A percentile compares a stretch with the other conserved stretches of the same genome.
Evolutionary conservation across 805 yeast species (phyloP).

Genomic region (Starmerella sp.): DNA sequence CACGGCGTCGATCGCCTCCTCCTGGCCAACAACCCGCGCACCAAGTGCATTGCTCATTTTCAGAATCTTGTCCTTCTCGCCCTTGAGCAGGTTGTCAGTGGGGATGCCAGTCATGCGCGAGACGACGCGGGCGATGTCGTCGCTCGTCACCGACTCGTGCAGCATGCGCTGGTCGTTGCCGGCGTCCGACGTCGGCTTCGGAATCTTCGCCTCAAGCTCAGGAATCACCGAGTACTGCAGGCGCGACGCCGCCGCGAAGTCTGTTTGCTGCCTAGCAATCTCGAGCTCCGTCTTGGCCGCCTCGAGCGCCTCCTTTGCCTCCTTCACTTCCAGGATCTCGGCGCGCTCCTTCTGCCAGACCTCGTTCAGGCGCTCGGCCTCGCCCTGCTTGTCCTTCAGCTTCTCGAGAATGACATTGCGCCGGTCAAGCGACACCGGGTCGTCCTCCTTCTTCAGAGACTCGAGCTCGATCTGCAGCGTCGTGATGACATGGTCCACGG

Average conservation of each 20-base stretch:
- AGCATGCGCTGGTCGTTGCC: constrained; percentile 33
- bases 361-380: constrained; percentile 58
- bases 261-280: constrained; percentile 69
- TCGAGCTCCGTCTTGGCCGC: constrained; percentile 75
- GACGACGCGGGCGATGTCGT: constrained; percentile 85
- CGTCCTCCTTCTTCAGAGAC: constrained; percentile 86
- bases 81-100: constrained; percentile 76
- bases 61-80: constrained; percentile 82
- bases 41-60: constrained; percentile 75
- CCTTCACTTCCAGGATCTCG: constrained; percentile 66
- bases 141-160: constrained; percentile 88
- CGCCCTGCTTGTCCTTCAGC: constrained; percentile 49
- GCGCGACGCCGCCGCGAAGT: constrained; percentile 80
- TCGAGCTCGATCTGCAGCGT: constrained; percentile 92
- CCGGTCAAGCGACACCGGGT: constrained; percentile 69
- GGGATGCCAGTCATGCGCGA: constrained; percentile 96
- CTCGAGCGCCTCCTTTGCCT: constrained; percentile 72
- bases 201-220: constrained; percentile 52
- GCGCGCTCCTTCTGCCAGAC: constrained; percentile 79
- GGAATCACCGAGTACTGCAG: constrained; percentile 84
- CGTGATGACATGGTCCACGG: constrained; percentile 78
- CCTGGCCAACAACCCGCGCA: constrained; percentile 84
- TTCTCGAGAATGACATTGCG: constrained; percentile 61
- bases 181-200: constrained; percentile 34
- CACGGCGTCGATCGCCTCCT: constrained; percentile 81